Evolutionary conservation across 2,329 filamentous ascomycete genomes (phyloP).

Genomic region (Phaeophleospora eucalypticola): DNA sequence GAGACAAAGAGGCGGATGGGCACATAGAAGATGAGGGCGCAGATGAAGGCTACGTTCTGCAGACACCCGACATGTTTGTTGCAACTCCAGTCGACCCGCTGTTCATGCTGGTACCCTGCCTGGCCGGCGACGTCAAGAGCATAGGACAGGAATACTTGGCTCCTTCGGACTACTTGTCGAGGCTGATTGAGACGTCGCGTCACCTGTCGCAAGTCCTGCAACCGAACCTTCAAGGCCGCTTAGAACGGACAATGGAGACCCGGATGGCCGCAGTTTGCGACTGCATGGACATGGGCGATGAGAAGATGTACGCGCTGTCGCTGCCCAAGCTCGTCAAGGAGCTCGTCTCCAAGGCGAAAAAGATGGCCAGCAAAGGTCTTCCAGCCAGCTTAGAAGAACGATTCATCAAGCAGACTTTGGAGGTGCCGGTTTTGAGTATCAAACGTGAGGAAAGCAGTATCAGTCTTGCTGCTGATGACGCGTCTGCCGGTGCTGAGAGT

Average conservation of each 20-base stretch:
- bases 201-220: slow-evolving; percentile 57
- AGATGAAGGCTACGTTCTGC: slow-evolving; percentile 53
- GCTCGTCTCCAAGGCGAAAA: slow-evolving; percentile 66
- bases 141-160: slow-evolving; percentile 48
- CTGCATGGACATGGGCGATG: slow-evolving; percentile 77
- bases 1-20: slow-evolving; percentile 4
- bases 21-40: slow-evolving; percentile 11
- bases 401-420: slow-evolving; percentile 72
- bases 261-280: slow-evolving; percentile 73
- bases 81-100: slow-evolving; percentile 80
- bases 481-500: slow-evolving; percentile 16
- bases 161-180: slow-evolving; percentile 68
- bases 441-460: slow-evolving; percentile 53
- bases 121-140: slow-evolving; percentile 38
- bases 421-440: slow-evolving; percentile 69
- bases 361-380: slow-evolving; percentile 61
- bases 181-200: slow-evolving; percentile 50
- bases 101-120: slow-evolving; percentile 74
- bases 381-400: slow-evolving; percentile 80
- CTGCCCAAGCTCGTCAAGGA: slow-evolving; percentile 64
- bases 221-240: slow-evolving; percentile 15
- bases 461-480: slow-evolving; percentile 27
- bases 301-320: slow-evolving; percentile 78
- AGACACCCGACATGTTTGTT: slow-evolving; percentile 70
- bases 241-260: slow-evolving; percentile 43